Percentiles rank a stretch among this genome's conserved stretches.
Evolutionary conservation across 2,329 filamentous ascomycete species (phyloP).

Genomic region (Beauveria pseudobassiana): DNA sequence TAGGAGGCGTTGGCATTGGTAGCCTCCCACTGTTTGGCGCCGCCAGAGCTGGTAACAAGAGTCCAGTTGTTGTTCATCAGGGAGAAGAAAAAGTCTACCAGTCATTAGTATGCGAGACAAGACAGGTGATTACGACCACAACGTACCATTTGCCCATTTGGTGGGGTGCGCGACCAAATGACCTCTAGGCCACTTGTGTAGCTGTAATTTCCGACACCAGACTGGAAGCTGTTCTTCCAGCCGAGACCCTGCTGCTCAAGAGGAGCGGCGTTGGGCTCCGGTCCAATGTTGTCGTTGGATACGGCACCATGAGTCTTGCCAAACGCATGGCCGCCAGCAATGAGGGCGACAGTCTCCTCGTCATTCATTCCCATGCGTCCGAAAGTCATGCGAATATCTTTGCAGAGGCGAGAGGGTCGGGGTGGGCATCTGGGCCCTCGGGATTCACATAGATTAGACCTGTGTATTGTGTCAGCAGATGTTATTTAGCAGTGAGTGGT

Average conservation of each 20-base stretch:
- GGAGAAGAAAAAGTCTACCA: slow-evolving; percentile 57
- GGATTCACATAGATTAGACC: slow-evolving; percentile 79
- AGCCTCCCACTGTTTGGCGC: slow-evolving; percentile 70
- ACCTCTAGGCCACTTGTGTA: slow-evolving; percentile 74
- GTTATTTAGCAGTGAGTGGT: not conserved
- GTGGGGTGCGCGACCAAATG: slow-evolving; percentile 68
- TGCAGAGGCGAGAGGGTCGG: slow-evolving; percentile 63
- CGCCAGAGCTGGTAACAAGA: slow-evolving; percentile 64
- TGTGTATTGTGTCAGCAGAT: not conserved
- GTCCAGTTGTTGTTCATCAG: slow-evolving; percentile 76
- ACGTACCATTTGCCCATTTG: slow-evolving; percentile 58
- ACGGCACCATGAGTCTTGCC: slow-evolving; percentile 76
- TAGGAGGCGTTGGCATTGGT: slow-evolving; percentile 61
- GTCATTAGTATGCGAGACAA: not conserved
- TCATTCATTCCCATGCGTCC: slow-evolving; percentile 78
- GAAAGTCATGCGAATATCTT: slow-evolving; percentile 68
- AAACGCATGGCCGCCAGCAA: slow-evolving; percentile 71
- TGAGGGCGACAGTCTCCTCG: slow-evolving; percentile 72
- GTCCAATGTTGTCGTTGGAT: slow-evolving; percentile 55
- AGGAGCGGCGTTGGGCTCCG: slow-evolving; percentile 57
- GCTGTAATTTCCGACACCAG: slow-evolving; percentile 61
- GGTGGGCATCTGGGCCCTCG: slow-evolving; percentile 65
- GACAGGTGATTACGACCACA: no score
- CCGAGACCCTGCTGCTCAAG: slow-evolving; percentile 65
- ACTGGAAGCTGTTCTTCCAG: slow-evolving; percentile 58